Percentiles rank a stretch among this genome's conserved stretches.
These are phyloP conservation scores for Kurtzmaniella quercitrusa DNA, from an alignment of 1,139 yeast genomes.

Conservation along the genomic window DNA sequence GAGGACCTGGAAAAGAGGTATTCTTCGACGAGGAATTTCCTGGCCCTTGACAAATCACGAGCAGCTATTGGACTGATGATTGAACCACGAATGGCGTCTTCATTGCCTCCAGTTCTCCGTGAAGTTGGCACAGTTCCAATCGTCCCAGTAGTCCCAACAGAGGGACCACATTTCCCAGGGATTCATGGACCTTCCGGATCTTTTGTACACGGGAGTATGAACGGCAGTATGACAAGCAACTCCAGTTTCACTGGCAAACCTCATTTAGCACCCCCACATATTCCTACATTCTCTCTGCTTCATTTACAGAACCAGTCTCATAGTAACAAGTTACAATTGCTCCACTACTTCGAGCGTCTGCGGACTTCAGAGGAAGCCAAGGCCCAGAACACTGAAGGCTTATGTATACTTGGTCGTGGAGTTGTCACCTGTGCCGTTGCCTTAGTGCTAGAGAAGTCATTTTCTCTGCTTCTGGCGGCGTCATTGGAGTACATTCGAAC, in stretches of 20 bases:
- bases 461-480: slow-evolving; percentile 19
- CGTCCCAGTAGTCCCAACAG: not conserved
- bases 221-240: not conserved
- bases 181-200: slow-evolving; percentile 1
- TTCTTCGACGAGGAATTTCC: slow-evolving; percentile 24
- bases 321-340: slow-evolving; percentile 16
- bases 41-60: slow-evolving; percentile 33
- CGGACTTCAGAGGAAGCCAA: slow-evolving; percentile 59
- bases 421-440: slow-evolving; percentile 53
- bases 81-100: slow-evolving; percentile 24
- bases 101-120: slow-evolving; percentile 8
- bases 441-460: slow-evolving; percentile 56
- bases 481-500: slow-evolving; percentile 54
- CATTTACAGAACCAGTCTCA: not conserved
- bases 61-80: slow-evolving; percentile 37
- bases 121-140: slow-evolving; percentile 7
- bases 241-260: not conserved
- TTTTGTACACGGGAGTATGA: not conserved
- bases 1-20: slow-evolving; percentile 35
- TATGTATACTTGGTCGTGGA: slow-evolving; percentile 56
- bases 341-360: slow-evolving; percentile 54
- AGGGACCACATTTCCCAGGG: not conserved
- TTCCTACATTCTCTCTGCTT: not conserved
- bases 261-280: slow-evolving; percentile 12
- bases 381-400: slow-evolving; percentile 34